Conservation (phyloP, 2,329 filamentous ascomycete species). For the Simplicillium aogashimaense region DNA sequence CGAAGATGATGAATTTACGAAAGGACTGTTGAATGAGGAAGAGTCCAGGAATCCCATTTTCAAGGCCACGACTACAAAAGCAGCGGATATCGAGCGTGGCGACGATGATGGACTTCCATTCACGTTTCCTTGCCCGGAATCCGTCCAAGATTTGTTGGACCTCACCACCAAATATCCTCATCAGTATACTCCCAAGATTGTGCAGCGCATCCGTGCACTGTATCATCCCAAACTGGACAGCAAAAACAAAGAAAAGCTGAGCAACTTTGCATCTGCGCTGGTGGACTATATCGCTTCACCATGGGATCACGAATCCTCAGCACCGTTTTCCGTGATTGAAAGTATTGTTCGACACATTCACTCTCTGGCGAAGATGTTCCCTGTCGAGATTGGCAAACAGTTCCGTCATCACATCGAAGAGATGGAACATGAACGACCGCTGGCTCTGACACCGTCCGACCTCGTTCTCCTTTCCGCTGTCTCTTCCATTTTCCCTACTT, state of each 20-base stretch:
- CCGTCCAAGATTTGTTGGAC: constrained; percentile 63
- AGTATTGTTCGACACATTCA: constrained; percentile 81
- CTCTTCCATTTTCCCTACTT: constrained; percentile 80
- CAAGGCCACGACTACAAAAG: constrained; percentile 31
- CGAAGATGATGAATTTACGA: constrained; percentile 63
- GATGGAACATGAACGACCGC: constrained; percentile 36
- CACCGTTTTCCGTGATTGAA: constrained; percentile 63
- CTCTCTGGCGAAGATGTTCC: constrained; percentile 79
- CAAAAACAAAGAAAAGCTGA: constrained; percentile 76
- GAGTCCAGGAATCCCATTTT: constrained; percentile 46
- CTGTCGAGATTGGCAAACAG: constrained; percentile 64
- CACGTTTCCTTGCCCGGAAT: constrained; percentile 77
- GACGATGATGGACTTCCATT: constrained; percentile 59
- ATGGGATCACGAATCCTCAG: constrained; percentile 29
- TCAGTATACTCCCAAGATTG: constrained; percentile 61
- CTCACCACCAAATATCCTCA: constrained; percentile 52
- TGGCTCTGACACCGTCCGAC: constrained; percentile 56
- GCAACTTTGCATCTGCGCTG: constrained; percentile 54
- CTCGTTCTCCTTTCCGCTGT: constrained; percentile 76
- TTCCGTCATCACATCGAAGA: constrained; percentile 65
- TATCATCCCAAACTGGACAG: constrained; percentile 80
- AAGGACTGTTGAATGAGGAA: constrained; percentile 52
- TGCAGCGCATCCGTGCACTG: constrained; percentile 85
- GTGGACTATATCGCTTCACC: constrained; percentile 51
- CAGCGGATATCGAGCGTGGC: constrained; percentile 21